These are phyloP conservation scores for Nothomitra cinnamomea DNA, from an alignment of 2,329 filamentous ascomycete species.

Conservation along the genomic window DNA sequence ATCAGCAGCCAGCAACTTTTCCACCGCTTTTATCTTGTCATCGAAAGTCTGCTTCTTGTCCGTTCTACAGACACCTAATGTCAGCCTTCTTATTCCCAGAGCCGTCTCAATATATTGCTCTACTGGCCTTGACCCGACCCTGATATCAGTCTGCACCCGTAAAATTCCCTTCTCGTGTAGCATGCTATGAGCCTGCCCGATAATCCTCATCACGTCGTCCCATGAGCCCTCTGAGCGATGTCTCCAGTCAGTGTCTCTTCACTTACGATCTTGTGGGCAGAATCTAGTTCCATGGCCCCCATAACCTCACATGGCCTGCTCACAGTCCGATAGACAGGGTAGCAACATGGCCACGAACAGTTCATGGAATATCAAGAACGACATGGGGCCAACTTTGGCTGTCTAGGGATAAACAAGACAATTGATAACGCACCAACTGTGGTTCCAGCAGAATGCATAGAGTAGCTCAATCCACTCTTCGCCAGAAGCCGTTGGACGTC, in stretches of 20 bases:
- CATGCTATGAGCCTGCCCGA: conserved; percentile 70
- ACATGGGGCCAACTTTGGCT: too few relatives aligned
- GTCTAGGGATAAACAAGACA: neutral
- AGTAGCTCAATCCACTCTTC: conserved; percentile 63
- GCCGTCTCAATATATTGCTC: neutral
- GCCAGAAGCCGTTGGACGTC: conserved; percentile 74
- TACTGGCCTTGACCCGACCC: conserved; percentile 58
- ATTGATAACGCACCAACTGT: conserved; percentile 55
- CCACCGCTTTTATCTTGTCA: conserved; percentile 56
- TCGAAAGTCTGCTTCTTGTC: conserved; percentile 71
- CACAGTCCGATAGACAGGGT: too few relatives aligned
- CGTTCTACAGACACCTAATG: conserved; percentile 34
- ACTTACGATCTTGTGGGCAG: too few relatives aligned
- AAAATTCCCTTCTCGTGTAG: conserved; percentile 63
- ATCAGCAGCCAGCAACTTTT: conserved; percentile 23
- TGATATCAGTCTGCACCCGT: conserved; percentile 76
- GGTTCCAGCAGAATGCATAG: conserved; percentile 87
- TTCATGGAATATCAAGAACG: too few relatives aligned
- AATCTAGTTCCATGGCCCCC: too few relatives aligned
- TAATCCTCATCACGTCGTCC: conserved; percentile 70
- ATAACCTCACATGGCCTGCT: too few relatives aligned
- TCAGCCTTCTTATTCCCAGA: neutral
- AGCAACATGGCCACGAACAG: too few relatives aligned
- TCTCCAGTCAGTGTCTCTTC: too few relatives aligned
- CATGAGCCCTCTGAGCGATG: conserved; percentile 58